Percentiles rank a stretch among this genome's conserved stretches.
These are phyloP conservation scores for Auricularia sp. DNA, from an alignment of 768 basidiomycete genomes.

Conservation along the genomic window DNA sequence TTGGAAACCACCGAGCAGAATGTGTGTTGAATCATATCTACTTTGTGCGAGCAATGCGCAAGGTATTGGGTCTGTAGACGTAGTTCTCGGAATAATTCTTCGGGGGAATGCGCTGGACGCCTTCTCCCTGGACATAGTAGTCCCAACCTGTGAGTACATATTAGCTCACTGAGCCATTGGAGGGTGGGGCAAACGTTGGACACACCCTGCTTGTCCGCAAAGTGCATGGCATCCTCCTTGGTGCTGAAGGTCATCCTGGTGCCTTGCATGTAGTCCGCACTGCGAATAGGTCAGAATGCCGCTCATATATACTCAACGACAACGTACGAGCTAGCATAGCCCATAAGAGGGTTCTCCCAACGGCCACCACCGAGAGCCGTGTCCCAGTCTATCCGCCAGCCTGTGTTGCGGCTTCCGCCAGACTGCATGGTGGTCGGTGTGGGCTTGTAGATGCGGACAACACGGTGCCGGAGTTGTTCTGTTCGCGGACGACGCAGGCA, in stretches of 20 bases:
- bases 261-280: slow-evolving; percentile 95
- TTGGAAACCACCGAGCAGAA: neutral
- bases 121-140: slow-evolving; percentile 66
- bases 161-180: slow-evolving; percentile 6
- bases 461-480: slow-evolving; percentile 81
- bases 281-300: slow-evolving; percentile 18
- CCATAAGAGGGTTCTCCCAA: slow-evolving; percentile 99
- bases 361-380: slow-evolving; percentile 78
- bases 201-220: slow-evolving; percentile 92
- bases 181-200: neutral
- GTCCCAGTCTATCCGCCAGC: slow-evolving; percentile 95
- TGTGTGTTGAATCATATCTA: slow-evolving; percentile 33
- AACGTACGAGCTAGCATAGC: slow-evolving; percentile 87
- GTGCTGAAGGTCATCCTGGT: slow-evolving; percentile 73
- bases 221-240: slow-evolving; percentile 87
- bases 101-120: slow-evolving; percentile 60
- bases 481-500: neutral
- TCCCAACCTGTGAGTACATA: slow-evolving; percentile 61
- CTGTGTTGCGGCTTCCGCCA: slow-evolving; percentile 70
- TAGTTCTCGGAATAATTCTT: slow-evolving; percentile 92
- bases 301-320: neutral
- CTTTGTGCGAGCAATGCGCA: slow-evolving; percentile 85
- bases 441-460: slow-evolving; percentile 87
- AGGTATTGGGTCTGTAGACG: slow-evolving; percentile 66
- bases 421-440: slow-evolving; percentile 94